phyloP scores from a whole-genome alignment of 2,329 filamentous ascomycete genomes.

The Boeremia lycopersici region DNA sequence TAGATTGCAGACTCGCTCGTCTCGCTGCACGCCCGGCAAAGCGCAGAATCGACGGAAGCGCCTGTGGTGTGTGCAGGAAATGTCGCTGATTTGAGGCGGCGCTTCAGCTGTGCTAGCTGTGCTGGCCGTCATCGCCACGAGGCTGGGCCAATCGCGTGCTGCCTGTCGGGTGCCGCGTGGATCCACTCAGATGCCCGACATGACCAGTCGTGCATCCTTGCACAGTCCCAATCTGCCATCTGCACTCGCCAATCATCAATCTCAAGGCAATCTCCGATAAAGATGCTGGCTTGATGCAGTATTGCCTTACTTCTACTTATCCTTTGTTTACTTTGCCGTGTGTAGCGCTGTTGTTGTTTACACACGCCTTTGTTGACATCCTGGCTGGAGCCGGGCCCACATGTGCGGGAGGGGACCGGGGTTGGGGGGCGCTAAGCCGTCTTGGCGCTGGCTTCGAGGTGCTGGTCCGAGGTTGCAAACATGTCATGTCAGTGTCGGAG shows the following conservation, averaged over 20 bases:
- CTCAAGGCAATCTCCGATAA: no score
- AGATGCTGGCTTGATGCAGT: no score
- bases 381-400: conserved; percentile 4
- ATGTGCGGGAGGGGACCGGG: conserved; percentile 7
- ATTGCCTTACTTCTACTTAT: no score
- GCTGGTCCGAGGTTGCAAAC: not conserved
- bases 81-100: no score
- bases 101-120: not conserved
- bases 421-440: conserved; percentile 1
- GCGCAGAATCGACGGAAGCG: no score
- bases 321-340: not conserved
- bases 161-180: not conserved
- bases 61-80: no score
- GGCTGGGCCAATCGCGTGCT: conserved; percentile 10
- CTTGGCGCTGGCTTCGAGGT: conserved; percentile 3
- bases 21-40: no score
- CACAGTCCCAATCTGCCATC: no score
- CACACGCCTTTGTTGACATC: conserved; percentile 8
- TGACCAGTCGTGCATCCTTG: not conserved
- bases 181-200: conserved; percentile 2
- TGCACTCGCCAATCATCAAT: no score
- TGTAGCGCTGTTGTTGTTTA: not conserved
- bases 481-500: not conserved
- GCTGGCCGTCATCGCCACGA: conserved; percentile 10
- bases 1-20: no score